Base-by-base conservation (phyloP, 129 eudicot genomes). In the Flaveria bidentis region DNA sequence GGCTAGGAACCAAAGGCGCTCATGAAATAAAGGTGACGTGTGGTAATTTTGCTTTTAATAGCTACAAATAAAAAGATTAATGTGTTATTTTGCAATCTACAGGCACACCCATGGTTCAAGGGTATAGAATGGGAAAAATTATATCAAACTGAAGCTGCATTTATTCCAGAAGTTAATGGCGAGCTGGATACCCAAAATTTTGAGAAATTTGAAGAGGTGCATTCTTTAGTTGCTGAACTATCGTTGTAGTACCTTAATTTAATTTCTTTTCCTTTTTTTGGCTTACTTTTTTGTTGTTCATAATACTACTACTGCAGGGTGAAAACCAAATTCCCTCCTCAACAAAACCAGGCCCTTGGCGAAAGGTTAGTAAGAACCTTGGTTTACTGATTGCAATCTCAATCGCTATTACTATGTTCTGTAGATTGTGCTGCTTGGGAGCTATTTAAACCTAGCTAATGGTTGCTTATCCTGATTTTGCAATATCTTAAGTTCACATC, bases 1-100 rank as follows among this genome's bases (percentile, higher is more conserved):
- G 99, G 81, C 96, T 94, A 66, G 97, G 99, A 74, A 94, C 99
- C 39, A 91, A 87, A 87, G 99, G 99, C 58, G 96, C 99, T 39
- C 78, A 86, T 74, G 99, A 94, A 83, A 94, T 94, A 78, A 94
- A 94, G 99, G 99, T 94, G 79, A 57, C 67, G 60, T 55, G n/a
- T 68, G n/a, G 47, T 25, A 22, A 14, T 67, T 76, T 15, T 73
- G 20, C 22, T 62, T 61, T 15, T 56, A 15, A 73, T 20, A 51
- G 65, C 69, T 71, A 60, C 64, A 57, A 28, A 16, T 55, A 9
- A 68, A 52, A 16, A 69, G 14, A 30, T 73, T 49, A 56, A 63
- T 52, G 66, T 66, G 30, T 41, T 69, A 57, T 22, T 53, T 18
- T 79, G 58, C n/a, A 50, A 58, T 72, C 74, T 68, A 81, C 74